Conservation (phyloP, 495 filamentous ascomycete species). For the Jackrogersella multiformis region DNA sequence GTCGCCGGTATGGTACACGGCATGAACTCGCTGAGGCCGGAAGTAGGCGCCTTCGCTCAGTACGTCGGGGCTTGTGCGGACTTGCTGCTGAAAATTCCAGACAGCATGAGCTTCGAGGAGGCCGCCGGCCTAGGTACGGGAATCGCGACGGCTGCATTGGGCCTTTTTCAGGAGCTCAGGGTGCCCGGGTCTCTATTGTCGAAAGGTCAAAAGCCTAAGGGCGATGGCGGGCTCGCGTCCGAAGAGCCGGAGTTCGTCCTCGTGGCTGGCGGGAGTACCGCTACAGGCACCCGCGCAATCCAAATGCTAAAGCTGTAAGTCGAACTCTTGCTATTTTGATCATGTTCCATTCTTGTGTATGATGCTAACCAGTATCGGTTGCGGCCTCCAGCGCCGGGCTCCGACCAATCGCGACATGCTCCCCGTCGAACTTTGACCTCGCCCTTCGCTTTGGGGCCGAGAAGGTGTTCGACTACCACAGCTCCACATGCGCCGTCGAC, state of each 20-base stretch:
- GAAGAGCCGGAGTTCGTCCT: constrained; percentile 43
- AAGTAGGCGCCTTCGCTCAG: background rate
- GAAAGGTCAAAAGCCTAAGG: no score
- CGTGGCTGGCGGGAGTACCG: constrained; percentile 62
- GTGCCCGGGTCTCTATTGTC: background rate
- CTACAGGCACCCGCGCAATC: constrained; percentile 62
- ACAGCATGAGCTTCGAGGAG: background rate
- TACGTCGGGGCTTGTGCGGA: background rate
- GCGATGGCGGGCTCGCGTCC: background rate
- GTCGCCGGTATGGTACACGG: background rate
- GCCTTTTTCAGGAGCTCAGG: no score
- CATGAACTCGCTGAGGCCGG: background rate
- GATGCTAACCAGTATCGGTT: background rate
- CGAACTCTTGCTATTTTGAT: no score
- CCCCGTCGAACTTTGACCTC: constrained; percentile 61
- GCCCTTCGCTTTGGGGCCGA: constrained; percentile 59
- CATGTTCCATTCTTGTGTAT: background rate
- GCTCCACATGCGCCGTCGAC: constrained; percentile 45
- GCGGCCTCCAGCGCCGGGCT: constrained; percentile 48
- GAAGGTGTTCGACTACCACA: constrained; percentile 64
- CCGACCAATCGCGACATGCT: constrained; percentile 61
- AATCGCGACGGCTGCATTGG: background rate
- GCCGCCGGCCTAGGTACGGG: background rate
- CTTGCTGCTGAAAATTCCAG: background rate
- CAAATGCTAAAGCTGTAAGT: constrained; percentile 61